Percentiles rank a stretch among this genome's conserved stretches.
These are phyloP conservation scores for Pleodorina starrii DNA, from an alignment of 139 green algal species.

Conservation along the genomic window DNA sequence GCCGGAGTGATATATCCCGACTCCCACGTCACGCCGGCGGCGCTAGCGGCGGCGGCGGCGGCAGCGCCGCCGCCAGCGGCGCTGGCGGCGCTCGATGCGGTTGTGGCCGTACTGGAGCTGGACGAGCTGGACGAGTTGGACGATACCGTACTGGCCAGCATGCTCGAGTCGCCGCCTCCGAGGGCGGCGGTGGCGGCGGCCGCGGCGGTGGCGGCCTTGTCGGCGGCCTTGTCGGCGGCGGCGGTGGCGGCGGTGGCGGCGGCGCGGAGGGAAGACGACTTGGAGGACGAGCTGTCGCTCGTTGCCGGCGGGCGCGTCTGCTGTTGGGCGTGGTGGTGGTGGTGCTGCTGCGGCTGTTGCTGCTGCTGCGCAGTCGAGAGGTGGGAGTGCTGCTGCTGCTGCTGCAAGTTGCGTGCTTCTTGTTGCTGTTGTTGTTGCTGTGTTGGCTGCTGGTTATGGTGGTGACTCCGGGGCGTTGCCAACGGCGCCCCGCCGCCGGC, in stretches of 20 bases:
- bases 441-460: not conserved
- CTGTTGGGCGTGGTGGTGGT: not conserved
- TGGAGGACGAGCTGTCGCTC: not conserved
- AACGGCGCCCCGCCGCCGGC: not conserved
- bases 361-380: not conserved
- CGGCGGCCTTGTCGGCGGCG: not conserved
- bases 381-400: not conserved
- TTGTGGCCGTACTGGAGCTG: not conserved
- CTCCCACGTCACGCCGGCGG: slow-evolving; percentile 56
- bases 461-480: not conserved
- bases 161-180: not conserved
- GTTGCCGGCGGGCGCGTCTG: not conserved
- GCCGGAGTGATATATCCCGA: slow-evolving; percentile 63
- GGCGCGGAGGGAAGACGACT: not conserved
- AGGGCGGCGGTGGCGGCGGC: not conserved
- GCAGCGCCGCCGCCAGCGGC: not conserved
- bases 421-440: slow-evolving; percentile 18
- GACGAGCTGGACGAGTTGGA: not conserved
- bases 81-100: not conserved
- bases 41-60: not conserved
- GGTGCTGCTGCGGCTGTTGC: not conserved
- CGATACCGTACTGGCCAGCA: not conserved
- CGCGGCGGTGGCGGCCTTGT: not conserved
- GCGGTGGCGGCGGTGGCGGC: not conserved
- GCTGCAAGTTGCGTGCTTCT: too few relatives aligned